Evolutionary conservation across 139 green algal genomes (phyloP), one percentile per base, ranked within the genome.

Genomic region (Nannochloris sp.): DNA sequence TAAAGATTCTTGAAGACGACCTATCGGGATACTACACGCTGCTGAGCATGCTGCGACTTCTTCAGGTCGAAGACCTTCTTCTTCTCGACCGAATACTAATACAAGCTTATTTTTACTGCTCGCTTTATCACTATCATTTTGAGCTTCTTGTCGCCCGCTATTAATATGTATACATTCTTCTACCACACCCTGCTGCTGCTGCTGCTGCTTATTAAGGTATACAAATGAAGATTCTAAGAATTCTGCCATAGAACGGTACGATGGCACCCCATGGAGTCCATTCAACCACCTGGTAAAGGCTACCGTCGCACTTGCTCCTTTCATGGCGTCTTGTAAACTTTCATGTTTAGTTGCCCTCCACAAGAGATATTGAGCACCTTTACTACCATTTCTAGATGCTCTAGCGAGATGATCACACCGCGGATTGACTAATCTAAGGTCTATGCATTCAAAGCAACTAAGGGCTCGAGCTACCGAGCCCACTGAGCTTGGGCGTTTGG

Each of bases 41-140:
- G 75, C 47, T 36, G 82, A 72, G 57, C 83, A 88, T 24, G 59
- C 44, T 2, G 65, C 75, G 23, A 89, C 65, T 56, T 89, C 83
- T 15, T 72, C 75, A n/a, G 83, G 73, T 12, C 54, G 55, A 37
- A 89, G 54, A 1, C 83, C 83, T 56, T 74, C 61, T 55, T 88
- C 83, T 56, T 89, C 83, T 6, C 83, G 58, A 0, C 83, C 83
- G 69, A 87, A 88, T 48, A 89, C 76, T 14, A 89, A 69, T 10
- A 71, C 81, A 13, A 89, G 15, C 29, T 44, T 54, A 12, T 9
- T 27, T 59, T 59, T 25, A 46, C 29, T 27, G 23, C 6, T 39
- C 4, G 6, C 14, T 60, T 3, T 55, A 8, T 64, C 51, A n/a
- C 56, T 30, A 10, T 12, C 42, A 51, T 51, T 51, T 51, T 27